Evolutionary conservation across 2,329 filamentous ascomycete genomes (phyloP).

Genomic region (Fusarium anguioides): DNA sequence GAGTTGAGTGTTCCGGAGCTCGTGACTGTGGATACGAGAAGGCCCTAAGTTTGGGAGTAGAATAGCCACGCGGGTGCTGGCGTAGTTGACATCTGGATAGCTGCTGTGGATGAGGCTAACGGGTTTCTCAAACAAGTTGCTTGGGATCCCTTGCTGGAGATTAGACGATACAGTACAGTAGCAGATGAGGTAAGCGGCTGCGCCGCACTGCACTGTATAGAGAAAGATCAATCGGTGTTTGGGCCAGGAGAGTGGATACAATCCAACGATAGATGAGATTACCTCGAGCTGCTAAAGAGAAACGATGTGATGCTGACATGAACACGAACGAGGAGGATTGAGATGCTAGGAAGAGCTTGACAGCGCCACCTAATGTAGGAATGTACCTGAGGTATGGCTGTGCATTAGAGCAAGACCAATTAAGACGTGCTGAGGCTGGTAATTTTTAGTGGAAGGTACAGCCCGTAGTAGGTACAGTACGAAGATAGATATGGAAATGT

Average conservation of each 20-base stretch:
- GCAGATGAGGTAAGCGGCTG: constrained; percentile 29
- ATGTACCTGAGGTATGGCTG: too few relatives aligned
- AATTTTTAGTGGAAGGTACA: constrained; percentile 1
- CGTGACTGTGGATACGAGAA: constrained; percentile 35
- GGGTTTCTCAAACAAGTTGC: constrained; percentile 30
- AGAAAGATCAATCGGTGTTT: neutral
- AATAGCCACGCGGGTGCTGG: constrained; percentile 22
- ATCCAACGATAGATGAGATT: constrained; percentile 21
- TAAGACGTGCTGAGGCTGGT: constrained; percentile 12
- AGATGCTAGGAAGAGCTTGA: constrained; percentile 18
- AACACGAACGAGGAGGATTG: constrained; percentile 25
- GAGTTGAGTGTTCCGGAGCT: constrained; percentile 21
- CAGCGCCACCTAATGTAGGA: too few relatives aligned
- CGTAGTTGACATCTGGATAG: constrained; percentile 19
- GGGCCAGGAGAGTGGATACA: constrained; percentile 12
- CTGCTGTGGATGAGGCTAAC: constrained; percentile 29
- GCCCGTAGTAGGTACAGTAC: too few relatives aligned
- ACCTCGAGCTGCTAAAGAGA: constrained; percentile 8
- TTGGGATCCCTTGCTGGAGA: constrained; percentile 38
- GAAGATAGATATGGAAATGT: constrained; percentile 7
- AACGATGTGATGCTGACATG: constrained; percentile 22
- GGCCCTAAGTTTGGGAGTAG: constrained; percentile 19
- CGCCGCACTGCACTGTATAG: constrained; percentile 8
- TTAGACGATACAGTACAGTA: constrained; percentile 19
- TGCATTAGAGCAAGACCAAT: neutral